Percentiles rank a stretch among this genome's conserved stretches.
Evolutionary conservation across 2,329 filamentous ascomycete genomes (phyloP).

Genomic region (Fusarium armeniacum): DNA sequence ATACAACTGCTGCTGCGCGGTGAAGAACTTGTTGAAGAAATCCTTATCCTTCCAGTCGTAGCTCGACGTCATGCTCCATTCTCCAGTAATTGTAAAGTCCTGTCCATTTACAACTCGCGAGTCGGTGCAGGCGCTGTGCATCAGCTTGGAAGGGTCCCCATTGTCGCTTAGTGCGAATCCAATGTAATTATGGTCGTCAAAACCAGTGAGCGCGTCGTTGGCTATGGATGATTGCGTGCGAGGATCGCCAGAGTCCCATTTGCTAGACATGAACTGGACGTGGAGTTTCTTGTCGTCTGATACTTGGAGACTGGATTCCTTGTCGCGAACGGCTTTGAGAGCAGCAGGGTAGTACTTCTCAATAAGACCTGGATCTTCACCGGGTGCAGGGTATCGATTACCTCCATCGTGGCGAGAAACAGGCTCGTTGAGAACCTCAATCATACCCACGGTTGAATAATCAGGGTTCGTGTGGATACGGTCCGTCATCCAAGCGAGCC

Average conservation of each 20-base stretch:
- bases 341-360: slow-evolving; percentile 35
- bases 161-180: slow-evolving; percentile 21
- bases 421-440: slow-evolving; percentile 40
- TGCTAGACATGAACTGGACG: slow-evolving; percentile 42
- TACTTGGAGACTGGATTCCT: not conserved
- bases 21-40: slow-evolving; percentile 40
- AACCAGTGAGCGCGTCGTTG: slow-evolving; percentile 21
- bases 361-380: slow-evolving; percentile 31
- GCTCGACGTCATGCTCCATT: slow-evolving; percentile 41
- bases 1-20: slow-evolving; percentile 40
- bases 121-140: slow-evolving; percentile 39
- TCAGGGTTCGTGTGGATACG: slow-evolving; percentile 34
- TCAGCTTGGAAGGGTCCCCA: slow-evolving; percentile 16
- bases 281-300: slow-evolving; percentile 27
- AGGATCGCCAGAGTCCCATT: slow-evolving; percentile 38
- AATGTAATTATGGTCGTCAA: slow-evolving; percentile 42
- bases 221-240: slow-evolving; percentile 12
- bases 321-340: slow-evolving; percentile 31
- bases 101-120: slow-evolving; percentile 25
- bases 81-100: slow-evolving; percentile 32
- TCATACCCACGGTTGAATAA: slow-evolving; percentile 20
- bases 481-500: slow-evolving; percentile 40
- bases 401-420: slow-evolving; percentile 27
- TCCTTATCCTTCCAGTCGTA: slow-evolving; percentile 29
- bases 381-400: slow-evolving; percentile 33